Conservation (phyloP, 208 protist species). For the Trypanosoma lewisi region DNA sequence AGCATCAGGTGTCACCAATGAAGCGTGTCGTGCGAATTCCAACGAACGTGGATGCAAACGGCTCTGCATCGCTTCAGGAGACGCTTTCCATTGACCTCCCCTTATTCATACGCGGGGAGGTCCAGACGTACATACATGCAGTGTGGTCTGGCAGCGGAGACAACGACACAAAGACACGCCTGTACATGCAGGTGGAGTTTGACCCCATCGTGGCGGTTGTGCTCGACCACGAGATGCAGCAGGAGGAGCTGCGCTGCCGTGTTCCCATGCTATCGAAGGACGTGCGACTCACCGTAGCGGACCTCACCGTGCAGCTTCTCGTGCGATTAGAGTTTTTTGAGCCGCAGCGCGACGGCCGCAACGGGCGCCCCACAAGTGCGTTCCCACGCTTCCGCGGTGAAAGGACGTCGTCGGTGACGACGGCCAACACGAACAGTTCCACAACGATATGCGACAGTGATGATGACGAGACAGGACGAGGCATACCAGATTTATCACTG, state of each 20-base stretch:
- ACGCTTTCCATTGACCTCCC: conserved; percentile 25
- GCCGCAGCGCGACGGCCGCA: conserved; percentile 23
- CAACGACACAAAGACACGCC: background rate
- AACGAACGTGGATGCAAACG: conserved; percentile 7
- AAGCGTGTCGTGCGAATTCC: conserved; percentile 13
- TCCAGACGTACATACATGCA: conserved; percentile 16
- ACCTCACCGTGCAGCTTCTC: conserved; percentile 11
- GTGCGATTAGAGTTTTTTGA: conserved; percentile 21
- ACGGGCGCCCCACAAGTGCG: conserved; percentile 27
- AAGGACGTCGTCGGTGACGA: background rate
- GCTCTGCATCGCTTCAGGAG: background rate
- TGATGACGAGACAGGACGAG: conserved; percentile 5
- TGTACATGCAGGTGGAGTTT: conserved; percentile 15
- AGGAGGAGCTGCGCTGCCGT: background rate
- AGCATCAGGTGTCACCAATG: conserved; percentile 11
- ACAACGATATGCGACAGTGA: background rate
- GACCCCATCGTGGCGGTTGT: conserved; percentile 20
- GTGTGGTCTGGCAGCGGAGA: conserved; percentile 12
- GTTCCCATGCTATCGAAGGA: background rate
- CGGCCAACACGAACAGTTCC: background rate
- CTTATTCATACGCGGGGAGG: conserved; percentile 25
- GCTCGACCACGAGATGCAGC: conserved; percentile 7
- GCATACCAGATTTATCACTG: too few relatives aligned
- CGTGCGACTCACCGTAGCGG: background rate
- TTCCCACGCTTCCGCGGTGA: background rate